A percentile compares a stretch with the other conserved stretches of the same genome.
These are phyloP conservation scores for Tuctoria greenei DNA, from an alignment of 176 grass and related monocot species.

Conservation along the genomic window DNA sequence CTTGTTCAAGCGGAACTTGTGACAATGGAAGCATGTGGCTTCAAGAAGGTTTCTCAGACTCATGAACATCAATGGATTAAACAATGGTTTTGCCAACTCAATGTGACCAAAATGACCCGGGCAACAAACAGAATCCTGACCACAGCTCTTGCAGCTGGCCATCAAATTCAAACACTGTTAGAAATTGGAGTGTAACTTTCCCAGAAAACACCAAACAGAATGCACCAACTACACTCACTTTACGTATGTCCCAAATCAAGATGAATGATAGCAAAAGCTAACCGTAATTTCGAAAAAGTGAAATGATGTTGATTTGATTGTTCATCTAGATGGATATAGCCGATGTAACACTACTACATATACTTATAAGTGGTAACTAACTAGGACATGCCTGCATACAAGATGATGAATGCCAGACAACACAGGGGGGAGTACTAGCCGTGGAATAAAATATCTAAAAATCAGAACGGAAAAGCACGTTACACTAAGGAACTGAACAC, in stretches of 20 bases:
- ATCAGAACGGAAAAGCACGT: not conserved
- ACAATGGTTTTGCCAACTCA: slow-evolving; percentile 67
- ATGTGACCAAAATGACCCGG: slow-evolving; percentile 93
- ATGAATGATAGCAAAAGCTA: not conserved
- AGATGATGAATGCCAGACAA: not conserved
- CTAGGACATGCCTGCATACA: not conserved
- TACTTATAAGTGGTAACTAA: not conserved
- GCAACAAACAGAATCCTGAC: slow-evolving; percentile 58
- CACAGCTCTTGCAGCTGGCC: slow-evolving; percentile 81
- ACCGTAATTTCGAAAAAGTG: not conserved
- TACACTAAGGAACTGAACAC: not conserved
- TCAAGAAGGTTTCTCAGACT: slow-evolving; percentile 62
- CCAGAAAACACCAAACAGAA: not conserved
- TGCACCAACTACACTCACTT: not conserved
- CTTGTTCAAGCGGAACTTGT: slow-evolving; percentile 58
- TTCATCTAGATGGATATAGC: not conserved
- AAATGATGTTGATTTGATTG: not conserved
- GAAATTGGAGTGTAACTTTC: not conserved
- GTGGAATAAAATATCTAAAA: not conserved
- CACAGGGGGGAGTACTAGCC: no score
- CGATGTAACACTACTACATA: not conserved
- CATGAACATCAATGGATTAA: slow-evolving; percentile 77
- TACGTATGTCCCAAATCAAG: not conserved
- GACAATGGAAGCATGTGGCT: slow-evolving; percentile 69
- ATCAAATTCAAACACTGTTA: slow-evolving; percentile 27